A percentile compares a stretch with the other conserved stretches of the same genome.
These are phyloP conservation scores for Jamesozyma jinghongensis DNA, from an alignment of 805 yeast species.

Conservation along the genomic window DNA sequence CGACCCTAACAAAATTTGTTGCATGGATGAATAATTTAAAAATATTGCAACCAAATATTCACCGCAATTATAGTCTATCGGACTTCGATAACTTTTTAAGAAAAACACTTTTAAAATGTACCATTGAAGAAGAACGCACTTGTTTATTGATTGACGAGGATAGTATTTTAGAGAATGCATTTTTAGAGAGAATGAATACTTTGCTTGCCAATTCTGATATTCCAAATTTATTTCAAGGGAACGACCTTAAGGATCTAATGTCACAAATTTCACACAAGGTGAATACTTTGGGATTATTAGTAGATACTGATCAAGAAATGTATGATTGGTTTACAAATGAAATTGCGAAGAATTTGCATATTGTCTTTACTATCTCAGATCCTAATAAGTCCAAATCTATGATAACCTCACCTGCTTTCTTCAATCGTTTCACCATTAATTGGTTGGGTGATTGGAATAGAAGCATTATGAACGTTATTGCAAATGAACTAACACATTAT, in stretches of 20 bases:
- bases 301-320: constrained; percentile 62
- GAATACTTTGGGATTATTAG: constrained; percentile 47
- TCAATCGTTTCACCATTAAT: constrained; percentile 79
- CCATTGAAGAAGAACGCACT: constrained; percentile 47
- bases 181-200: constrained; percentile 86
- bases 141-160: constrained; percentile 80
- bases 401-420: constrained; percentile 76
- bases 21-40: constrained; percentile 83
- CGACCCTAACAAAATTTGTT: constrained; percentile 68
- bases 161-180: constrained; percentile 62
- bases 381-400: constrained; percentile 32
- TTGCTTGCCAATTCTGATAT: constrained; percentile 87
- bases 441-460: constrained; percentile 84
- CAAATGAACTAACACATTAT: constrained; percentile 32
- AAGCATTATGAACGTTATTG: constrained; percentile 42
- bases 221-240: constrained; percentile 80
- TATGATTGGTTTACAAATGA: constrained; percentile 66
- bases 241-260: constrained; percentile 49
- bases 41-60: constrained; percentile 49
- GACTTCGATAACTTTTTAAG: constrained; percentile 66
- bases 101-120: constrained; percentile 40
- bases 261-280: constrained; percentile 48
- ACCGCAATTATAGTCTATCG: constrained; percentile 40
- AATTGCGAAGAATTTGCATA: constrained; percentile 66
- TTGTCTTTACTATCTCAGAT: constrained; percentile 65